Percentiles rank a stretch among this genome's conserved stretches.
Conservation (phyloP, 306 rosid species). For the Citrullus colocynthis region DNA sequence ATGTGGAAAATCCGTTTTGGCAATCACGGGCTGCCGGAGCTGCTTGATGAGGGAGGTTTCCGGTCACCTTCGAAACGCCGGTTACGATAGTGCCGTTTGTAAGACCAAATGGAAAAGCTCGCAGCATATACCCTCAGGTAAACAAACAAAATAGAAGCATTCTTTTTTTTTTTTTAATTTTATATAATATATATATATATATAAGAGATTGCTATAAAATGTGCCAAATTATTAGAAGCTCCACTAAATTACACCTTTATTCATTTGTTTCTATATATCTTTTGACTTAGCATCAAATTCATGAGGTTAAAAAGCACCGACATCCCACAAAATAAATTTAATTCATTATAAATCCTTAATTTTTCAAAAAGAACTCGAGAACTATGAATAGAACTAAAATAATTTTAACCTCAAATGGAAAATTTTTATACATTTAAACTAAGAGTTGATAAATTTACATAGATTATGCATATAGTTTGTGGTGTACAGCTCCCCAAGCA, state of each 20-base stretch:
- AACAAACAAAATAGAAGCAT: background rate
- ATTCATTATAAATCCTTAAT: no score
- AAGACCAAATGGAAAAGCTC: conserved; percentile 64
- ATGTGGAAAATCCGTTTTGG: conserved; percentile 31
- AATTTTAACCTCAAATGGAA: no score
- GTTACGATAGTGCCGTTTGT: conserved; percentile 56
- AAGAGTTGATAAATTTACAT: no score
- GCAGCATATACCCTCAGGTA: conserved; percentile 55
- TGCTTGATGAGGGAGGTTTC: conserved; percentile 57
- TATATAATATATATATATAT: no score
- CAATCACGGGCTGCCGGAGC: conserved; percentile 24
- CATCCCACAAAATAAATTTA: background rate
- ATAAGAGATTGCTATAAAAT: no score
- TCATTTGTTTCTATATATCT: no score
- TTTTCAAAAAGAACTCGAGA: no score
- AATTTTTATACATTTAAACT: no score
- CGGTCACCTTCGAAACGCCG: conserved; percentile 29
- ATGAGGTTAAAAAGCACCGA: background rate
- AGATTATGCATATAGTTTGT: background rate
- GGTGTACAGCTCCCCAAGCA: background rate
- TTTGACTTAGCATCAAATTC: no score
- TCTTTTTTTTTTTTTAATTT: no score
- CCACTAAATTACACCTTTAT: no score
- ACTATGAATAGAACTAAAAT: no score
- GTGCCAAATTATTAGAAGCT: background rate